Evolutionary conservation across 1,284 basidiomycete species (phyloP), one percentile per base, ranked within the genome.

Genomic region (Trichosporon sp.): DNA sequence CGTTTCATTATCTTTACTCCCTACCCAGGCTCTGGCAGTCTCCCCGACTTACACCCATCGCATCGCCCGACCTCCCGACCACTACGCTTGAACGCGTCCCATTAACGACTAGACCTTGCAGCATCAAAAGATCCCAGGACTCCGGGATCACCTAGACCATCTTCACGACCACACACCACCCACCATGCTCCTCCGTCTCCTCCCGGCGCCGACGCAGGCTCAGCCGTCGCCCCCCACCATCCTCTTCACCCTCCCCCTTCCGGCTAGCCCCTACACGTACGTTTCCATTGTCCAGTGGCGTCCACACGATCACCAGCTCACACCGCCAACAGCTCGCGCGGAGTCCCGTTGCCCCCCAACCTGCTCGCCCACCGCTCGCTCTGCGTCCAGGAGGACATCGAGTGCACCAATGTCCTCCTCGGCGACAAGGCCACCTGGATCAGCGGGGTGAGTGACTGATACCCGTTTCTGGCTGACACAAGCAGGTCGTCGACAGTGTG

Each of bases 171-270:
- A 18, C n/a, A 34, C 6, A 47, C 25, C 29, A 27, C 56, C 8
- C 62, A 77, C 69, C 71, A 92, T 92, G 91, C 84, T 90, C 69
- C 87, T 92, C 72, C 87, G 87, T 75, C 86, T 93, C 70, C 79
- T 90, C 64, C 87, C 87, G 15, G 68, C 73, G 21, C 84, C 87
- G 9, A 83, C 85, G 0, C 76, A 84, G 1, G 83, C 86, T 1
- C 85, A 88, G 56, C 79, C 85, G 1, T 84, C 87, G 3, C 86
- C 88, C 32, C 87, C 90, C 18, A 88, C 88, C 58, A 88, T 93
- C 76, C 87, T 91, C 77, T 92, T 92, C 83, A 88, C 86, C 32
- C 81, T 92, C 65, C 80, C 87, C 34, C 89, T 91, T 71, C 84
- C 86, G 7, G 81, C 82, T 21, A 85, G 89, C 23, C 87, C 88